Evolutionary conservation across 345 rosid genomes (phyloP).

Genomic region (Triadica sebifera): DNA sequence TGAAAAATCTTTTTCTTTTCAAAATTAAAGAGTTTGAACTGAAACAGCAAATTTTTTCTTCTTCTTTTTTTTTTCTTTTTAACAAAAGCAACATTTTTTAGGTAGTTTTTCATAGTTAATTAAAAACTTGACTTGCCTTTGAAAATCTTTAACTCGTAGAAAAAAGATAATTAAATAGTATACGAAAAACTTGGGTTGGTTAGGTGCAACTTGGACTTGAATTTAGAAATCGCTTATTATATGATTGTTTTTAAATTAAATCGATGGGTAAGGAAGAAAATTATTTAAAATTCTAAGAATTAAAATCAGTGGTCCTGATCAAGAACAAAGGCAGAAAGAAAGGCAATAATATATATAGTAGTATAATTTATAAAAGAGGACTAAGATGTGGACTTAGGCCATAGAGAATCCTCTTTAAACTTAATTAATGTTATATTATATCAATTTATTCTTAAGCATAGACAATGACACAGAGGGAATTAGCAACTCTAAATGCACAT

Average conservation of each 20-base stretch:
- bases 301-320: conserved; percentile 39
- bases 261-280: not conserved
- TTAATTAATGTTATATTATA: conserved; percentile 12
- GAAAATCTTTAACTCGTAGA: not conserved
- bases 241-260: not conserved
- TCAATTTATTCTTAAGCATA: conserved; percentile 35
- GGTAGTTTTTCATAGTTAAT: not conserved
- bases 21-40: not conserved
- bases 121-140: not conserved
- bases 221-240: conserved; percentile 3
- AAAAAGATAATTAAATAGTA: not conserved
- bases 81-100: no score
- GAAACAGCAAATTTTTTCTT: not conserved
- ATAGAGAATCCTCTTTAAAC: conserved; percentile 43
- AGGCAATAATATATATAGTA: conserved; percentile 12
- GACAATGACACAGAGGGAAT: conserved; percentile 29
- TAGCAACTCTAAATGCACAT: conserved; percentile 47
- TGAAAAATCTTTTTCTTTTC: not conserved
- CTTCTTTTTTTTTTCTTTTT: not conserved
- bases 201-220: conserved; percentile 1
- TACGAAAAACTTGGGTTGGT: not conserved
- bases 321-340: conserved; percentile 34
- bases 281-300: conserved; percentile 13
- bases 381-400: conserved; percentile 29
- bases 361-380: conserved; percentile 28